These are phyloP conservation scores for Bertia moriformis DNA, from an alignment of 2,329 filamentous ascomycete genomes.

Conservation along the genomic window DNA sequence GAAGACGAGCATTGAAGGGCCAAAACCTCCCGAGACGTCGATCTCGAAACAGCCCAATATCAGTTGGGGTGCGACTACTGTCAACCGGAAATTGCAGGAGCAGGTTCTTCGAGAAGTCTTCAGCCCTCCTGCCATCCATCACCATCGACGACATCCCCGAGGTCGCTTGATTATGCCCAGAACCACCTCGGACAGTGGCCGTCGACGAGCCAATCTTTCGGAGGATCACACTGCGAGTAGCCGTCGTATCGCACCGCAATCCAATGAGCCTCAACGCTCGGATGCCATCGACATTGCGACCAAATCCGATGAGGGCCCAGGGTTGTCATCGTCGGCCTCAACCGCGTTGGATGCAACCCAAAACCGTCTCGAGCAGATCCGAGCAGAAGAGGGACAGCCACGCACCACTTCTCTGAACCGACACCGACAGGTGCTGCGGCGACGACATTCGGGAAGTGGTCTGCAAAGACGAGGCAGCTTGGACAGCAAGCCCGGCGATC, in stretches of 20 bases:
- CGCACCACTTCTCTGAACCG: slow-evolving; percentile 9
- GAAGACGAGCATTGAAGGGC: too few relatives aligned
- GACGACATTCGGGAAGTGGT: slow-evolving; percentile 50
- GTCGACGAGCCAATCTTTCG: slow-evolving; percentile 6
- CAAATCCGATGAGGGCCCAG: slow-evolving; percentile 6
- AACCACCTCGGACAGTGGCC: slow-evolving; percentile 17
- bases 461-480: slow-evolving; percentile 38
- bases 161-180: slow-evolving; percentile 6
- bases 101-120: slow-evolving; percentile 57
- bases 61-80: slow-evolving; percentile 49
- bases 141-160: slow-evolving; percentile 33
- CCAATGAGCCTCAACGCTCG: background rate
- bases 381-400: slow-evolving; percentile 13
- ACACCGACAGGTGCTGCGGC: slow-evolving; percentile 15
- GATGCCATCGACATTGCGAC: background rate
- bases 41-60: background rate
- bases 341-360: slow-evolving; percentile 3
- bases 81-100: slow-evolving; percentile 49
- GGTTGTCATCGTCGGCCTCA: slow-evolving; percentile 5
- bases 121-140: slow-evolving; percentile 45
- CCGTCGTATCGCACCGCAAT: background rate
- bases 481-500: slow-evolving; percentile 31
- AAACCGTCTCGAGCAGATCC: slow-evolving; percentile 11
- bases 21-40: background rate
- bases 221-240: background rate